phyloP scores from a whole-genome alignment of 129 eudicot species.

The Ambrosia artemisiifolia region DNA sequence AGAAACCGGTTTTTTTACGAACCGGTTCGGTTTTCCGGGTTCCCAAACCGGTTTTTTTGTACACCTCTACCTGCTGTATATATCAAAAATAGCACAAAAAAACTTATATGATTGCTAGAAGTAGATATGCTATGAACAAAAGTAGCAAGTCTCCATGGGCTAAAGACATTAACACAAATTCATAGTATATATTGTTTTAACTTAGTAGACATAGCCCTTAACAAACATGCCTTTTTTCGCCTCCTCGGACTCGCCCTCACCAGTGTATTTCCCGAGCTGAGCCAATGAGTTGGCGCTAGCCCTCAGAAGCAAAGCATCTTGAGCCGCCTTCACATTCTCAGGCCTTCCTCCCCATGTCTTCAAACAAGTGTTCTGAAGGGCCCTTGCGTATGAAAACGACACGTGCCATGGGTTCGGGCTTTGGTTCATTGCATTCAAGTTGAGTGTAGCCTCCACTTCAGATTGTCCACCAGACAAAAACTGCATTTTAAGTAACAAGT shows the following conservation, averaged over 20 bases:
- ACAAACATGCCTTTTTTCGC: slow-evolving; percentile 71
- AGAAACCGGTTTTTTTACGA: too few relatives aligned
- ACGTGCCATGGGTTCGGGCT: slow-evolving; percentile 90
- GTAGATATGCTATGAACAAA: slow-evolving; percentile 38
- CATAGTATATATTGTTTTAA: slow-evolving; percentile 2
- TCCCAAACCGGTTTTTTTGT: too few relatives aligned
- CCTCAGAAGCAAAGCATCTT: slow-evolving; percentile 54
- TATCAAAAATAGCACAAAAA: slow-evolving; percentile 30
- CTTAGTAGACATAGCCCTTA: slow-evolving; percentile 67
- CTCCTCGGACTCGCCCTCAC: slow-evolving; percentile 73
- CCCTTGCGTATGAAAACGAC: slow-evolving; percentile 84
- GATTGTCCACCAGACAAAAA: slow-evolving; percentile 96
- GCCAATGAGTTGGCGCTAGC: slow-evolving; percentile 84
- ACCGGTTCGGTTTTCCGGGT: too few relatives aligned
- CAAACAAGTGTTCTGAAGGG: slow-evolving; percentile 86
- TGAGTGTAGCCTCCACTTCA: slow-evolving; percentile 74
- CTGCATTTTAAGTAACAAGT: slow-evolving; percentile 34
- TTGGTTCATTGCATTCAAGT: slow-evolving; percentile 89
- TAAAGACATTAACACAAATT: slow-evolving; percentile 27
- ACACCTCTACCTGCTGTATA: too few relatives aligned
- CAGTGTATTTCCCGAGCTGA: slow-evolving; percentile 80
- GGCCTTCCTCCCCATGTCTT: slow-evolving; percentile 87
- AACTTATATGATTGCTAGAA: slow-evolving; percentile 33
- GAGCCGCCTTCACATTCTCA: slow-evolving; percentile 82
- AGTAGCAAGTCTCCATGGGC: slow-evolving; percentile 36